Base-by-base conservation (phyloP, 495 filamentous ascomycete genomes). In the Annulohypoxylon nitens region DNA sequence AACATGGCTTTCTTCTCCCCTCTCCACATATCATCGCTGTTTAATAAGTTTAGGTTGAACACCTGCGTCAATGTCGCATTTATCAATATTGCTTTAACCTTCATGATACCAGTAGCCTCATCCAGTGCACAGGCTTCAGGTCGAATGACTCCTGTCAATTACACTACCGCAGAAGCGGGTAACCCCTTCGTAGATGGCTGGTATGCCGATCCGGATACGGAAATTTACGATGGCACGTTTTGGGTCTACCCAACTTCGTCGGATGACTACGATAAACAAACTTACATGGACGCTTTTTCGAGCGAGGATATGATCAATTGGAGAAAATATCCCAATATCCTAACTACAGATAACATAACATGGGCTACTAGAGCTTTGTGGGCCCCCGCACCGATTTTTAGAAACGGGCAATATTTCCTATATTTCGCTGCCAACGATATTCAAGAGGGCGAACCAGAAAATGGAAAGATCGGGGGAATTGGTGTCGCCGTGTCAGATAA, bases 181-280 rank as follows among this genome's bases (percentile, higher is more conserved):
- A 85, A 85, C 63, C 83, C 83, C 14, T 74, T 85, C 33, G 75
- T 85, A 23, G 68, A 77, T 2, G 80, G 82, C 64, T 86, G 83
- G 83, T 86, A 86, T 66, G 86, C 86, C 0, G 86, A 87, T 61
- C 85, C 85, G 8, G 85, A 84, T 25, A 84, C 84, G 30, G 84
- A 84, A 69, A 81, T 85, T 73, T 86, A 86, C 77, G 78, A 85
- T 50, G 81, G 79, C 62, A 79, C 77, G 36, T 78, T 84, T 71
- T 88, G 86, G 81, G 82, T 88, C 55, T 88, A 83, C 75, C 83
- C 86, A 30, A 85, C 84, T 0, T 78, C 85, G 39, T 86, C 85
- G 53, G 78, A 78, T 25, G 72, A 80, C 54, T 85, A 83, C 18
- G 78, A 78, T 36, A 79, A 85, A 58, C 71, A 80, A 55, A 81